These are phyloP conservation scores for Macrophomina pseudophaseolina DNA, from an alignment of 2,329 filamentous ascomycete species.

Conservation along the genomic window DNA sequence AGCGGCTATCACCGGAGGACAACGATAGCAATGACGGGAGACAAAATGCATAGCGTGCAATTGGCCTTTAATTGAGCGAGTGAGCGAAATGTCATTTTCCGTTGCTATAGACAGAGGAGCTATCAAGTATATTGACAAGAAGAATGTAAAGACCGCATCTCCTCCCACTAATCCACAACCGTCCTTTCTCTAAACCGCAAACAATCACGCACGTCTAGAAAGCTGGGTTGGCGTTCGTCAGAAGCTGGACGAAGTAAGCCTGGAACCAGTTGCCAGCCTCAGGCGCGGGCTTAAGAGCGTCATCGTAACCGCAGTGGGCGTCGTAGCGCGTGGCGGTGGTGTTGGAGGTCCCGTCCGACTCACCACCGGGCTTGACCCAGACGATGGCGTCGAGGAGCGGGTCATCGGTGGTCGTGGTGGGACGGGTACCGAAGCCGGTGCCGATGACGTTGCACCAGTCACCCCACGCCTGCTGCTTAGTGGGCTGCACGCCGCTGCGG, in stretches of 20 bases:
- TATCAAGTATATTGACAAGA: conserved; percentile 10
- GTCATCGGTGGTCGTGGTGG: conserved; percentile 66
- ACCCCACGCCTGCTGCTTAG: conserved; percentile 61
- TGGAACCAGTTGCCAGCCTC: conserved; percentile 73
- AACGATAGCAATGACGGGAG: neutral
- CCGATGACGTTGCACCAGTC: conserved; percentile 72
- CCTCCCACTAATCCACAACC: neutral
- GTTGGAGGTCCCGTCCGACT: conserved; percentile 55
- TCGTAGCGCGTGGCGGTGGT: conserved; percentile 57
- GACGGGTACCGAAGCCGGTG: conserved; percentile 69
- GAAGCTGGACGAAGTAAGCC: conserved; percentile 47
- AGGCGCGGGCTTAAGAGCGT: conserved; percentile 67
- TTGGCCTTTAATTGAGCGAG: neutral
- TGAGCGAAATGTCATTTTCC: neutral
- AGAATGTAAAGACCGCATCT: neutral
- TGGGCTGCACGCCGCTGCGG: conserved; percentile 68
- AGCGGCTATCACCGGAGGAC: neutral
- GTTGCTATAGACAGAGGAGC: neutral
- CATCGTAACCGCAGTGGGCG: conserved; percentile 58
- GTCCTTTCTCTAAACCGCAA: neutral
- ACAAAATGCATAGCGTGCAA: neutral
- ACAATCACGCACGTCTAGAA: neutral
- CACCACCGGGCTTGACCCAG: conserved; percentile 72
- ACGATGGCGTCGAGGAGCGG: conserved; percentile 68
- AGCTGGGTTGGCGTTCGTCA: conserved; percentile 42